Percentiles rank a stretch among this genome's conserved stretches.
phyloP scores from a whole-genome alignment of 768 basidiomycete genomes.

The Agrocybe chaxingu region DNA sequence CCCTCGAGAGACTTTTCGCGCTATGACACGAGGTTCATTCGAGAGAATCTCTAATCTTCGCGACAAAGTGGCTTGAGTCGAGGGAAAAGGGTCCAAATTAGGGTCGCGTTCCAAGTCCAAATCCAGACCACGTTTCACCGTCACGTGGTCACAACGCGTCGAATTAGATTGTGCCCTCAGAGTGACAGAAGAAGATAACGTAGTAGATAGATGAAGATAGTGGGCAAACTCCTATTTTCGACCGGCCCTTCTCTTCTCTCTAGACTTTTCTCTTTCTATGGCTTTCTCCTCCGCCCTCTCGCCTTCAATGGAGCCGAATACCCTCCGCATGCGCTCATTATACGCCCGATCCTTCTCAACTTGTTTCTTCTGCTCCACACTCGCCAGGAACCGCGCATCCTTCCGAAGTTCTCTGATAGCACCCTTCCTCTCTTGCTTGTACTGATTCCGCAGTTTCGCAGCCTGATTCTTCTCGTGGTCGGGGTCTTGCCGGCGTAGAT shows the following conservation, averaged over 20 bases:
- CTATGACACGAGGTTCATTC: too few species aligned
- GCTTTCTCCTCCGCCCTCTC: slow-evolving; percentile 96
- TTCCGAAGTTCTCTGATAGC: slow-evolving; percentile 95
- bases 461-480: slow-evolving; percentile 89
- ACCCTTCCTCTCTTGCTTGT: slow-evolving; percentile 95
- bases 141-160: background rate
- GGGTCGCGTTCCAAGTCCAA: too few species aligned
- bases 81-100: too few species aligned
- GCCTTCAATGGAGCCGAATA: slow-evolving; percentile 70
- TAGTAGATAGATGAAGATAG: background rate
- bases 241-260: slow-evolving; percentile 74
- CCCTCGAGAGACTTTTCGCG: too few species aligned
- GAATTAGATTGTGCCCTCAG: background rate
- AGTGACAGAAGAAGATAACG: too few species aligned
- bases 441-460: slow-evolving; percentile 79
- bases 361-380: slow-evolving; percentile 81
- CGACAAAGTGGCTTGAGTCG: too few species aligned
- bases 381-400: slow-evolving; percentile 90
- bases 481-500: slow-evolving; percentile 80
- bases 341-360: slow-evolving; percentile 82
- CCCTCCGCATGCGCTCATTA: slow-evolving; percentile 79
- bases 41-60: too few species aligned
- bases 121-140: too few species aligned
- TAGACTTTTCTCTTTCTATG: slow-evolving; percentile 79
- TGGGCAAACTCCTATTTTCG: slow-evolving; percentile 45